Evolutionary conservation across 2,329 filamentous ascomycete genomes (phyloP).

Genomic region (Penicillium sp.): DNA sequence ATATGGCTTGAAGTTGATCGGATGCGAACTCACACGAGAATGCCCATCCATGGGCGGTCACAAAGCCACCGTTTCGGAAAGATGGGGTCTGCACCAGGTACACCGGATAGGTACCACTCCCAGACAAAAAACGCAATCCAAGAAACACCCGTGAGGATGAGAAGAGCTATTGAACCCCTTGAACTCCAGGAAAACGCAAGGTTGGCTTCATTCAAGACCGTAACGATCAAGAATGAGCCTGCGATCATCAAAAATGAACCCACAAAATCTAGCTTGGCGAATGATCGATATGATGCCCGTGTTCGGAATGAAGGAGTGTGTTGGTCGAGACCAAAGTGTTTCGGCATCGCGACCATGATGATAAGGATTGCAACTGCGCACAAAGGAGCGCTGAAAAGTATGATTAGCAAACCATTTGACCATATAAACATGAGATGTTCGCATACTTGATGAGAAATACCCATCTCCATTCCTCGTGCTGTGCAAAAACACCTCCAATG

Average conservation of each 20-base stretch:
- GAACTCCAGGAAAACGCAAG: constrained; percentile 46
- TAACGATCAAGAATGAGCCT: constrained; percentile 47
- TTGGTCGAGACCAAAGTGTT: constrained; percentile 26
- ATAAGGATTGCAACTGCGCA: constrained; percentile 21
- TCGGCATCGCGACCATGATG: constrained; percentile 22
- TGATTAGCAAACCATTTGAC: not conserved
- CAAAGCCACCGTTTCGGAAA: constrained; percentile 30
- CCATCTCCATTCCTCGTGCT: constrained; percentile 28
- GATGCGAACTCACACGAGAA: constrained; percentile 22
- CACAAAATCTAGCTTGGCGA: constrained; percentile 24
- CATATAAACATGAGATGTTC: not conserved
- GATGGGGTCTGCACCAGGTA: constrained; percentile 26
- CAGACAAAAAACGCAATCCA: constrained; percentile 35
- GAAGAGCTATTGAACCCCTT: constrained; percentile 31
- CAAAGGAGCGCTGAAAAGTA: constrained; percentile 14
- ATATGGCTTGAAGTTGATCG: not conserved
- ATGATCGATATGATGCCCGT: constrained; percentile 26
- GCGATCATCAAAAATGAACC: constrained; percentile 37
- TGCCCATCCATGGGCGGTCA: constrained; percentile 27
- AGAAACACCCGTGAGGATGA: constrained; percentile 24
- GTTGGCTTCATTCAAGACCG: constrained; percentile 49
- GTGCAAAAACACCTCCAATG: constrained; percentile 26
- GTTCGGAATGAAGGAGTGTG: constrained; percentile 27
- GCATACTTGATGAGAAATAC: constrained; percentile 29
- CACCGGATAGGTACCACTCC: constrained; percentile 27